These are phyloP conservation scores for Pseudotsuga menziesii DNA, from an alignment of 75 land plant species.

Conservation along the genomic window DNA sequence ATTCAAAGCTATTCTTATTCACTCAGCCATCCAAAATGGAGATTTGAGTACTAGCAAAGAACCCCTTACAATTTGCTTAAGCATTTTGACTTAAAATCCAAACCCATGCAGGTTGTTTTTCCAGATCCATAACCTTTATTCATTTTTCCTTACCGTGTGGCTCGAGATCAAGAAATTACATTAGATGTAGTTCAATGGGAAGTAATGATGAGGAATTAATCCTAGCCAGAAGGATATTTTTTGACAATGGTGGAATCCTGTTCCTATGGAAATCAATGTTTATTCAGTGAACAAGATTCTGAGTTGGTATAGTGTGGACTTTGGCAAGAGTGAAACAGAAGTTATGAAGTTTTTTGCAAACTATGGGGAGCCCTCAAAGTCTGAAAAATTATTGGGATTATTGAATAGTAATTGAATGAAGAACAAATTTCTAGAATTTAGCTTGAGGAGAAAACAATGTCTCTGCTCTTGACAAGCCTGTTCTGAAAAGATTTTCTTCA, in stretches of 20 bases:
- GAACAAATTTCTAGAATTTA: constrained; percentile 14
- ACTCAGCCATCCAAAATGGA: constrained; percentile 79
- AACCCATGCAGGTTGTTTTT: constrained; percentile 57
- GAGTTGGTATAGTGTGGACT: constrained; percentile 72
- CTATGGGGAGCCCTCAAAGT: constrained; percentile 51
- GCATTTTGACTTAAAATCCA: constrained; percentile 65
- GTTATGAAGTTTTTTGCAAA: constrained; percentile 64
- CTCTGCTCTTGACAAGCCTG: no score
- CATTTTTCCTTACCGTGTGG: constrained; percentile 72
- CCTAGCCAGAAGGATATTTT: constrained; percentile 51
- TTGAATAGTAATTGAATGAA: constrained; percentile 43
- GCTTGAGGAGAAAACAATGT: no score
- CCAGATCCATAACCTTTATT: constrained; percentile 56
- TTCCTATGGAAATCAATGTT: constrained; percentile 47
- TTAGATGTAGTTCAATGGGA: constrained; percentile 68
- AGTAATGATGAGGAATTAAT: constrained; percentile 62
- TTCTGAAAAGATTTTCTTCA: no score
- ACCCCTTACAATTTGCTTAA: constrained; percentile 72
- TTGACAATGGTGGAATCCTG: constrained; percentile 53
- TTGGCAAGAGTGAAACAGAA: constrained; percentile 82
- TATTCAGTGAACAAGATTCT: constrained; percentile 45
- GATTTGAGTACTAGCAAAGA: constrained; percentile 63
- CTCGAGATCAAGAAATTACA: constrained; percentile 59
- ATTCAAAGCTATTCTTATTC: constrained; percentile 75
- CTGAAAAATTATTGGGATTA: constrained; percentile 43